phyloP scores from a whole-genome alignment of 1,284 basidiomycete species.

The Tilletiopsis washingtonensis region DNA sequence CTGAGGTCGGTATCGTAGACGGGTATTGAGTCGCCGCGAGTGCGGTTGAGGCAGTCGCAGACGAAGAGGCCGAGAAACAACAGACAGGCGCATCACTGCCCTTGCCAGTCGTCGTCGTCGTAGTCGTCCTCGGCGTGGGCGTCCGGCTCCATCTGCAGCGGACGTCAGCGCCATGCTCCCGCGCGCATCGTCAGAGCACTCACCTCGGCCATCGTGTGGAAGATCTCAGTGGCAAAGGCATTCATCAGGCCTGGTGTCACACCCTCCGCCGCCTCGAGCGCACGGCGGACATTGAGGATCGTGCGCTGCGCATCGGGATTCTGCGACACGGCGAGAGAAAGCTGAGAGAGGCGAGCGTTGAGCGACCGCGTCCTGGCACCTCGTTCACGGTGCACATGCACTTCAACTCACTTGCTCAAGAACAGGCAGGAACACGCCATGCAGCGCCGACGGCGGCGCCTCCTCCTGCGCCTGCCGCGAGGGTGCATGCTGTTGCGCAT shows the following conservation, averaged over 20 bases:
- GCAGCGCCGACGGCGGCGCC: conserved; percentile 21
- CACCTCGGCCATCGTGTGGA: conserved; percentile 25
- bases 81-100: no score
- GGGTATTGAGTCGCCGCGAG: no score
- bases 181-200: no score
- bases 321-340: conserved; percentile 29
- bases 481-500: no score
- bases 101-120: not conserved
- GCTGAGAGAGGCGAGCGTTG: conserved; percentile 6
- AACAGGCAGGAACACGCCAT: conserved; percentile 36
- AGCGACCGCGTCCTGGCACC: no score
- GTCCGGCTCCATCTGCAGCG: no score
- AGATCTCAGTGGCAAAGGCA: conserved; percentile 39
- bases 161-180: no score
- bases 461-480: no score
- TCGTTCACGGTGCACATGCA: no score
- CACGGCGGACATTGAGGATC: conserved; percentile 19
- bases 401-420: conserved; percentile 23
- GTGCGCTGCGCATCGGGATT: conserved; percentile 28
- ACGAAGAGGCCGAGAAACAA: no score
- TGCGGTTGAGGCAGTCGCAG: no score
- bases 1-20: no score
- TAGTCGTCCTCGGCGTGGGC: not conserved
- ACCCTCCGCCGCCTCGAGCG: conserved; percentile 29
- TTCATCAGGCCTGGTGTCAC: conserved; percentile 40